phyloP scores from a whole-genome alignment of 139 green algal genomes.

The Asterochloris sp. region DNA sequence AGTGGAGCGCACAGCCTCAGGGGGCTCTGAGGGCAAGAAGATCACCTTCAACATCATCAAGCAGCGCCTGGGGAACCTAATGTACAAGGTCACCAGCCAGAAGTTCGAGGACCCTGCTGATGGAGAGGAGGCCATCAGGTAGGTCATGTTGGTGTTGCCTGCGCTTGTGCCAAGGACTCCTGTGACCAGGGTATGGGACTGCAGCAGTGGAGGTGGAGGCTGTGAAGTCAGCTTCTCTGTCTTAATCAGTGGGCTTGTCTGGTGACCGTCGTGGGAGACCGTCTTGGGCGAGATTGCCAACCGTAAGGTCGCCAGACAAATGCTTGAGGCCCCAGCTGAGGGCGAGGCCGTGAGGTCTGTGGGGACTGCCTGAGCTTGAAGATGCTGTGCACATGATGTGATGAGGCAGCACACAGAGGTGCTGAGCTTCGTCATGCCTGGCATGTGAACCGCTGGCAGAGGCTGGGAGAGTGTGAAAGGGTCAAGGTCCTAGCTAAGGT shows the following conservation, averaged over 20 bases:
- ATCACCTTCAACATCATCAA: constrained; percentile 98
- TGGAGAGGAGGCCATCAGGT: constrained; percentile 65
- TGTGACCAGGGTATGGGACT: constrained; percentile 95
- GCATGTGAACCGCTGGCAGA: no score
- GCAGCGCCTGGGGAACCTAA: constrained; percentile 82
- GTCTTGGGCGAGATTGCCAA: background rate
- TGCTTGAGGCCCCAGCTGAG: background rate
- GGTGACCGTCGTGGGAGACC: background rate
- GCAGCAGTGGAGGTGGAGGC: constrained; percentile 68
- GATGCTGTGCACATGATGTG: background rate
- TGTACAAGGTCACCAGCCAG: constrained; percentile 91
- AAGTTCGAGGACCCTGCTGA: constrained; percentile 98
- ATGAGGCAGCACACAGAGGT: background rate
- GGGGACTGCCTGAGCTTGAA: background rate
- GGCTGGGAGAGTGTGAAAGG: no score
- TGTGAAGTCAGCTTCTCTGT: constrained; percentile 26
- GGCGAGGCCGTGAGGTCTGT: background rate
- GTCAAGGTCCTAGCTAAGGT: no score
- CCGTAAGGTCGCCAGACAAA: no score
- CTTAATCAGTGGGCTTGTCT: background rate
- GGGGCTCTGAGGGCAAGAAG: constrained; percentile 65
- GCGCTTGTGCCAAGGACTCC: constrained; percentile 83
- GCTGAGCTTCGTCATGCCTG: no score
- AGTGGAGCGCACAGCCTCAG: constrained; percentile 79
- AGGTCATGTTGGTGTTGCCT: background rate